Percentiles rank a stretch among this genome's conserved stretches.
Evolutionary conservation across 2,329 filamentous ascomycete species (phyloP).

Genomic region (Gyromitra esculenta): DNA sequence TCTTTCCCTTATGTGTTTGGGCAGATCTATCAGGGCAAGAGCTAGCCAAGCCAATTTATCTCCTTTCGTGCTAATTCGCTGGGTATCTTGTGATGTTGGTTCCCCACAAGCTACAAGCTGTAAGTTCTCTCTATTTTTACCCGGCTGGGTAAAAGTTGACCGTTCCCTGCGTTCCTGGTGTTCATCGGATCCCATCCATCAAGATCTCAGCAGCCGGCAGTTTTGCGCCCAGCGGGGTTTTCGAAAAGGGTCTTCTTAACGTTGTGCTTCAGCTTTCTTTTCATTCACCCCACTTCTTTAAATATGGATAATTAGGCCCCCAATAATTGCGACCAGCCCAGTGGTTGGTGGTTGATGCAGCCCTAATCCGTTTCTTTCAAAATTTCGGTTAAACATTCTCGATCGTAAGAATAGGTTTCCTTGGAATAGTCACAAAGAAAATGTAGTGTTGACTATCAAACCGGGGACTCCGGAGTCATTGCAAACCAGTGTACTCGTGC

Average conservation of each 20-base stretch:
- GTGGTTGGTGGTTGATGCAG: slow-evolving; percentile 15
- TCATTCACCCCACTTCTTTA: slow-evolving; percentile 1
- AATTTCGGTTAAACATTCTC: slow-evolving; percentile 15
- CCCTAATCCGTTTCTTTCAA: slow-evolving; percentile 18
- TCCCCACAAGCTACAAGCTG: slow-evolving; percentile 37
- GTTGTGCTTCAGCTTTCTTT: slow-evolving; percentile 20
- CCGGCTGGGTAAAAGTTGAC: slow-evolving; percentile 31
- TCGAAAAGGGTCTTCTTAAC: slow-evolving; percentile 11
- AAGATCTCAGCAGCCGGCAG: slow-evolving; percentile 36
- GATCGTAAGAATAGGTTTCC: slow-evolving; percentile 17
- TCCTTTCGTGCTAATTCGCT: slow-evolving; percentile 15
- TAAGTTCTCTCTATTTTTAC: slow-evolving; percentile 38
- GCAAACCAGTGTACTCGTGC: background rate
- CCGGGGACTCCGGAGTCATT: background rate
- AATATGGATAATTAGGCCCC: slow-evolving; percentile 2
- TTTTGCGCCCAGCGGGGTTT: slow-evolving; percentile 17
- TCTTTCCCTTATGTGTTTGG: slow-evolving; percentile 19
- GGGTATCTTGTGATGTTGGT: slow-evolving; percentile 7
- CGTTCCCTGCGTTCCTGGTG: slow-evolving; percentile 29
- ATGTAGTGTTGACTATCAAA: background rate
- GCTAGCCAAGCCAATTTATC: slow-evolving; percentile 9
- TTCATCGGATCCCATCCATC: slow-evolving; percentile 27
- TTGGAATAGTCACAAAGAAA: slow-evolving; percentile 26
- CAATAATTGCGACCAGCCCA: background rate
- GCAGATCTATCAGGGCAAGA: background rate